Base-by-base conservation (phyloP, 345 rosid genomes). In the Lepidium didymum region DNA sequence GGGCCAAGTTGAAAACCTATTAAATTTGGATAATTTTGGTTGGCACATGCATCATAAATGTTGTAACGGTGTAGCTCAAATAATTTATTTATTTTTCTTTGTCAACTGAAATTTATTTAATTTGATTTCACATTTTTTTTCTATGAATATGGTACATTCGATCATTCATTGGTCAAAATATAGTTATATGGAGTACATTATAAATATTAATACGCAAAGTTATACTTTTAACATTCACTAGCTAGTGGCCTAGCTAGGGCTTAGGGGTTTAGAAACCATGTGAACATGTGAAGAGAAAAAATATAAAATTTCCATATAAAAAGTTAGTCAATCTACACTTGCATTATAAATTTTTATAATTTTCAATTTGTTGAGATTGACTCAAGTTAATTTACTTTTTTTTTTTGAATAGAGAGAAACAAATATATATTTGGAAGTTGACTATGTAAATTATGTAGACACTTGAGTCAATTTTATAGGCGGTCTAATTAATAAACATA, bases 11-110 rank as follows among this genome's bases (percentile, higher is more conserved):
- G 21, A 43, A 29, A 14, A 34, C 16, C 13, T 53, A 8, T 57
- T 64, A 4, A 31, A 57, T 31, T 49, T 40, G 1, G 11, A 2
- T 41, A 21, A 56, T 27, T 43, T 66, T 34, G 50, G 68, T 67
- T 43, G 56, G 68, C 78, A 68, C 75, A 68, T 75, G 70, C 65
- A 31, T 68, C 74, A 75, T 75, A 62, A 75, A 68, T 75, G 65
- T 19, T 46, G 19, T 44, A 62, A 47, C 46, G 54, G 54, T 53
- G 13, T 38, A 46, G 54, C 33, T 31, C 67, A 54, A 62, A 68
- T 54, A 68, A 68, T 68, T n/a, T n/a, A n/a, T n/a, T n/a, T n/a
- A n/a, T n/a, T 31, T 4, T 18, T 19, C 7, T 34, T 36, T 44
- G 40, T 35, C 69, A 14, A 10, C 3, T 71, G 21, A 18, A 14